phyloP scores from a whole-genome alignment of 108 stramenopile species.

The Cyclostephanos tholiformis region DNA sequence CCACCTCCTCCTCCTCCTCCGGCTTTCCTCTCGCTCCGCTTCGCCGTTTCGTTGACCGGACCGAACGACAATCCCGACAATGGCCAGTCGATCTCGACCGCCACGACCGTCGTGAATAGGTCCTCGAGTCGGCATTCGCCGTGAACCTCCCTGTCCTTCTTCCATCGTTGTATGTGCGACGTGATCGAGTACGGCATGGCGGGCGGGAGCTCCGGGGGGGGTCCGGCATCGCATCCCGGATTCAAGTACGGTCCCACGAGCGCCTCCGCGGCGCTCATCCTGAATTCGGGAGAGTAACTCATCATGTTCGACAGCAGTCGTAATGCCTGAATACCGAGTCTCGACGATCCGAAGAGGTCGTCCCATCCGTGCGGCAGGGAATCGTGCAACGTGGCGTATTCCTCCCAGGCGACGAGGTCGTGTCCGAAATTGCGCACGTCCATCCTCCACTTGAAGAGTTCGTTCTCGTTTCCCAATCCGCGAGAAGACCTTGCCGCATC shows the following conservation, averaged over 20 bases:
- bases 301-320: conserved; percentile 40
- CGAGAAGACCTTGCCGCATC: conserved; percentile 4
- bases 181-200: conserved; percentile 50
- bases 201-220: conserved; percentile 42
- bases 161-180: conserved; percentile 50
- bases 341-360: conserved; percentile 41
- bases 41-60: background rate
- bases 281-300: conserved; percentile 28
- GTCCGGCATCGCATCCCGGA: conserved; percentile 26
- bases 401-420: conserved; percentile 46
- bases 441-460: conserved; percentile 41
- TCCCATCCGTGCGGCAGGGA: conserved; percentile 44
- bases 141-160: conserved; percentile 38
- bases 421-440: conserved; percentile 43
- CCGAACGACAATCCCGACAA: conserved; percentile 18
- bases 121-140: conserved; percentile 41
- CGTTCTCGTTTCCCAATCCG: conserved; percentile 31
- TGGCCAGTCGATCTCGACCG: conserved; percentile 34
- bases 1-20: background rate
- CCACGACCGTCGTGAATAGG: conserved; percentile 37
- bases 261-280: conserved; percentile 42
- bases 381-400: conserved; percentile 34
- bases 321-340: conserved; percentile 28
- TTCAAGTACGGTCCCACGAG: conserved; percentile 39
- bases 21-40: background rate